These are phyloP conservation scores for Sungouiozyma ichnusensis DNA, from an alignment of 805 yeast genomes.

Conservation along the genomic window DNA sequence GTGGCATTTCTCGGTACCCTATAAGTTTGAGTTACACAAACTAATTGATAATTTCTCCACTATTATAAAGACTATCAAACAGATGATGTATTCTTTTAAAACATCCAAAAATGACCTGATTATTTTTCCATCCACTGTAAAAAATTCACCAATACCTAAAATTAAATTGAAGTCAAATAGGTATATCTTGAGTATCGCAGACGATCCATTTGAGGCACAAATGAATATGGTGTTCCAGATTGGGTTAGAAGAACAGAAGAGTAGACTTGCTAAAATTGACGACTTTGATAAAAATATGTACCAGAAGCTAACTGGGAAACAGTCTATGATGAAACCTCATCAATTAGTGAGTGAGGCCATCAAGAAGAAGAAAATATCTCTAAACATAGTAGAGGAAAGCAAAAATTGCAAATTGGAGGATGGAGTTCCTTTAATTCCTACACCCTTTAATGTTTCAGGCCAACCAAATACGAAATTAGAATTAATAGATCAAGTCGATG, in stretches of 20 bases:
- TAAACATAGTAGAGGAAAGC: not conserved
- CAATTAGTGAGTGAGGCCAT: constrained; percentile 6
- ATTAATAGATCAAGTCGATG: constrained; percentile 5
- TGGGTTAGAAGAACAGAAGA: constrained; percentile 56
- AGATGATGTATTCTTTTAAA: constrained; percentile 42
- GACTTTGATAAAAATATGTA: constrained; percentile 28
- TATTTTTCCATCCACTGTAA: constrained; percentile 30
- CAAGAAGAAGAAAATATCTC: constrained; percentile 1
- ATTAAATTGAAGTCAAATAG: constrained; percentile 45
- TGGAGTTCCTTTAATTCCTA: constrained; percentile 1
- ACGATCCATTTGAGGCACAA: constrained; percentile 82
- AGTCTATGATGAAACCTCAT: not conserved
- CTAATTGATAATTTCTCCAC: constrained; percentile 74
- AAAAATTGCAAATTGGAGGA: not conserved
- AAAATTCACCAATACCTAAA: constrained; percentile 43
- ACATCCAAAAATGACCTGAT: constrained; percentile 31
- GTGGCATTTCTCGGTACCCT: constrained; percentile 53
- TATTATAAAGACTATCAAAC: constrained; percentile 53
- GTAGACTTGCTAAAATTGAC: constrained; percentile 41
- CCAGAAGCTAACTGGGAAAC: constrained; percentile 4
- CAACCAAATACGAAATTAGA: not conserved
- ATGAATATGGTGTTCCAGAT: constrained; percentile 53
- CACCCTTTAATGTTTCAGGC: constrained; percentile 6
- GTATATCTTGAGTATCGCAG: constrained; percentile 61
- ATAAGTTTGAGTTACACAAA: constrained; percentile 61